Evolutionary conservation across 2,329 filamentous ascomycete species (phyloP).

Genomic region (Claviceps humidiphila): DNA sequence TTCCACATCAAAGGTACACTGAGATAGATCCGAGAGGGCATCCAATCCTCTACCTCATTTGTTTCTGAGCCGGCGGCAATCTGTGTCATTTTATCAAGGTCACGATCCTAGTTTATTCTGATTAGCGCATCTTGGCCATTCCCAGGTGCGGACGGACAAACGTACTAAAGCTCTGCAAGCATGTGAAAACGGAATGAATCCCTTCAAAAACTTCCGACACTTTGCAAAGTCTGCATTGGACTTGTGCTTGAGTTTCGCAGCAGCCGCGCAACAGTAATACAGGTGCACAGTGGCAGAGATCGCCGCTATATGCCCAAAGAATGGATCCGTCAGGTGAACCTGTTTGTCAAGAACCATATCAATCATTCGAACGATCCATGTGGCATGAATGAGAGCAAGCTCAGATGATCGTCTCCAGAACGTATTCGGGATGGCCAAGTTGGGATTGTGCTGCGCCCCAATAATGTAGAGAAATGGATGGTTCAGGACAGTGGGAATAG

Average conservation of each 20-base stretch:
- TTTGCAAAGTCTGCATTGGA: constrained; percentile 39
- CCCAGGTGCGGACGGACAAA: neutral
- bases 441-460: constrained; percentile 36
- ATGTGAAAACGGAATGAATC: constrained; percentile 32
- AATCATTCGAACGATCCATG: constrained; percentile 40
- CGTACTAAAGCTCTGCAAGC: constrained; percentile 32
- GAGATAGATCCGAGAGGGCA: constrained; percentile 38
- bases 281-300: constrained; percentile 40
- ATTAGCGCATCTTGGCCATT: neutral
- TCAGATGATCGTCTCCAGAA: constrained; percentile 41
- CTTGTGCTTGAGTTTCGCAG: constrained; percentile 34
- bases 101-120: constrained; percentile 25
- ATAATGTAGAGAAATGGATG: constrained; percentile 41
- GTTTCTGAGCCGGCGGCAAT: constrained; percentile 35
- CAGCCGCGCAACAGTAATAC: constrained; percentile 38
- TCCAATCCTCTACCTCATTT: constrained; percentile 36
- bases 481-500: constrained; percentile 36
- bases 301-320: constrained; percentile 36
- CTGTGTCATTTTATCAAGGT: constrained; percentile 32
- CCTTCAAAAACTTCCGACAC: constrained; percentile 34
- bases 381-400: constrained; percentile 35
- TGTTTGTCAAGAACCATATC: constrained; percentile 40
- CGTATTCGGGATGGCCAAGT: constrained; percentile 37
- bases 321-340: constrained; percentile 34
- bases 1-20: constrained; percentile 41